Evolutionary conservation across 768 basidiomycete genomes (phyloP).

Genomic region (Cytidiella melzeri): DNA sequence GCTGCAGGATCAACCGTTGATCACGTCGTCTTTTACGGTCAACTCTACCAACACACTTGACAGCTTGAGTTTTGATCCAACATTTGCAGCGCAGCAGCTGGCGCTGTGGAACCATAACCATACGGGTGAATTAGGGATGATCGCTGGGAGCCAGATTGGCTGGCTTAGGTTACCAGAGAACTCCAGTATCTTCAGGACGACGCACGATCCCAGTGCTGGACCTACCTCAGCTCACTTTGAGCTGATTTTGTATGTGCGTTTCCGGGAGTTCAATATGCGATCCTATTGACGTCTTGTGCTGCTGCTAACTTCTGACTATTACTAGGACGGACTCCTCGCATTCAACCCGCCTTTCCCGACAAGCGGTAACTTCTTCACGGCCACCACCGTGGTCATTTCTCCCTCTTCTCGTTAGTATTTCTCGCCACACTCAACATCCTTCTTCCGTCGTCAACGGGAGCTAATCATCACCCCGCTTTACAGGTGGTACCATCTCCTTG

Average conservation of each 20-base stretch:
- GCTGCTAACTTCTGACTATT: too few relatives aligned
- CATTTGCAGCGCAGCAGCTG: neutral
- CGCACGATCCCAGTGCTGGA: neutral
- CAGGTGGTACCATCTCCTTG: slow-evolving; percentile 10
- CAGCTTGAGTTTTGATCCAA: neutral
- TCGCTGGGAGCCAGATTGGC: neutral
- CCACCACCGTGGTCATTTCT: slow-evolving; percentile 1
- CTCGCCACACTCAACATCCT: neutral
- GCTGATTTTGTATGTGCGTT: neutral
- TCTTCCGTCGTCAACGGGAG: neutral
- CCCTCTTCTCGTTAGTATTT: slow-evolving; percentile 5
- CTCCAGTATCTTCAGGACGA: neutral
- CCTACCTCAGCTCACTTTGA: neutral
- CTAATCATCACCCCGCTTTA: neutral
- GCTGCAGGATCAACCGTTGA: neutral
- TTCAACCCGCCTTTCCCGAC: slow-evolving; percentile 4
- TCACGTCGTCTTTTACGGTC: slow-evolving; percentile 1
- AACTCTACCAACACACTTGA: slow-evolving; percentile 1
- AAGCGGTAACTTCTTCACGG: slow-evolving; percentile 2
- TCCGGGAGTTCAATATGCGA: neutral
- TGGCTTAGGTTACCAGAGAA: neutral
- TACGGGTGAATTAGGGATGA: neutral
- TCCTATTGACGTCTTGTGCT: too few relatives aligned
- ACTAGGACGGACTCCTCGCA: slow-evolving; percentile 13
- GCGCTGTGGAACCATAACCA: neutral